These are phyloP conservation scores for Alisma plantagoaquatica DNA, from an alignment of 106 monocot species.

Conservation along the genomic window DNA sequence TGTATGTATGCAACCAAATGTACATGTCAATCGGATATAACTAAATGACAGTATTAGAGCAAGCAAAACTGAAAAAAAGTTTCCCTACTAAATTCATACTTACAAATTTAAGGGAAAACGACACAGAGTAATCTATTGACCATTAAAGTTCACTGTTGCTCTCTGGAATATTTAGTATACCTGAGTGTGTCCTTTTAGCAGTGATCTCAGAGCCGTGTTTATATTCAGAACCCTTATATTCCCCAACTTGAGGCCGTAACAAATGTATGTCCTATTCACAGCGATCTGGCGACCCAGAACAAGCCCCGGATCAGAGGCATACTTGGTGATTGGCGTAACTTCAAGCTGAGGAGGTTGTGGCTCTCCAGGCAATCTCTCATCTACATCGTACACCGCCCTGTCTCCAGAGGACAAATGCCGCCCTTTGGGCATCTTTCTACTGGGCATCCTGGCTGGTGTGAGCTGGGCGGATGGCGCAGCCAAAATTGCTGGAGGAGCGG, in stretches of 20 bases:
- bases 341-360: slow-evolving; percentile 82
- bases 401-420: slow-evolving; percentile 42
- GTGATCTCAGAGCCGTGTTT: slow-evolving; percentile 73
- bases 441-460: slow-evolving; percentile 40
- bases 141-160: no score
- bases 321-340: slow-evolving; percentile 97
- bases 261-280: slow-evolving; percentile 84
- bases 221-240: slow-evolving; percentile 85
- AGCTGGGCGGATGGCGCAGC: slow-evolving; percentile 12
- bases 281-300: slow-evolving; percentile 97
- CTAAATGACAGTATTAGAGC: no score
- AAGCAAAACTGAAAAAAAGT: background rate
- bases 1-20: background rate
- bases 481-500: slow-evolving; percentile 25
- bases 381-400: slow-evolving; percentile 69
- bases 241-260: slow-evolving; percentile 83
- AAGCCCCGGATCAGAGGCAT: slow-evolving; percentile 78
- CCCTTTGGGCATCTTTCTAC: slow-evolving; percentile 73
- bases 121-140: background rate
- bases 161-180: slow-evolving; percentile 23
- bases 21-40: no score
- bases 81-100: background rate
- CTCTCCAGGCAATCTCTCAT: slow-evolving; percentile 56
- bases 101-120: background rate
- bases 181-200: slow-evolving; percentile 90